Evolutionary conservation across 805 yeast genomes (phyloP), one percentile per base, ranked within the genome.

Genomic region (Saturnispora sanitii): DNA sequence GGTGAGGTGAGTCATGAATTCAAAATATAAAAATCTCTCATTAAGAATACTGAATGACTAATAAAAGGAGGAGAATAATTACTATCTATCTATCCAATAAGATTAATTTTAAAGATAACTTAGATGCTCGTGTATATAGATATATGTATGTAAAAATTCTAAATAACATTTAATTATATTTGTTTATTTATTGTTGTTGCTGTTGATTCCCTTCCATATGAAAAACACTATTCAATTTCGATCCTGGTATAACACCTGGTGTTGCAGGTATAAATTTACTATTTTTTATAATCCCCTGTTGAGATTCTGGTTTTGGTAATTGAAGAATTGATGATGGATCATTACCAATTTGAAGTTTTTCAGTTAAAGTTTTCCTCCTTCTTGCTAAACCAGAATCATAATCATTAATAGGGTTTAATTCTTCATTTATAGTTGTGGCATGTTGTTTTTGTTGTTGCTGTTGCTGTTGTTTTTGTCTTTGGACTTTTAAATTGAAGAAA

Each of bases 161-260:
- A 5, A 9, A 15, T 15, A 9, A 16, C 21, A 11, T 3, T 18
- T 18, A 31, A n/a, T 15, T 13, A 7, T 25, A 21, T 16, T 22
- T 29, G 13, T 22, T 15, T 16, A 23, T 20, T 19, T 23, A n/a
- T 19, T 25, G 31, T 6, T 22, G 20, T 9, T 22, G 21, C 13
- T 9, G 21, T 18, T 23, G 31, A 13, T 19, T 27, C 7, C 13
- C 15, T 12, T 25, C 13, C 20, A 35, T 32, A 20, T 42, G 40
- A 21, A 46, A 46, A 18, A 46, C 38, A 8, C 41, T 37, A 27
- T 40, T 38, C 42, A 46, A 39, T 27, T 21, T 39, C 1, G 46
- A 42, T 6, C 47, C 46, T 3, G 49, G 49, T 18, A 46, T 46
- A n/a, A 46, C 34, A 26, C 49, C 49, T 2, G 49, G 49, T 20